These are phyloP conservation scores for Nitzschia sp. DNA, from an alignment of 108 stramenopile species.

Conservation along the genomic window DNA sequence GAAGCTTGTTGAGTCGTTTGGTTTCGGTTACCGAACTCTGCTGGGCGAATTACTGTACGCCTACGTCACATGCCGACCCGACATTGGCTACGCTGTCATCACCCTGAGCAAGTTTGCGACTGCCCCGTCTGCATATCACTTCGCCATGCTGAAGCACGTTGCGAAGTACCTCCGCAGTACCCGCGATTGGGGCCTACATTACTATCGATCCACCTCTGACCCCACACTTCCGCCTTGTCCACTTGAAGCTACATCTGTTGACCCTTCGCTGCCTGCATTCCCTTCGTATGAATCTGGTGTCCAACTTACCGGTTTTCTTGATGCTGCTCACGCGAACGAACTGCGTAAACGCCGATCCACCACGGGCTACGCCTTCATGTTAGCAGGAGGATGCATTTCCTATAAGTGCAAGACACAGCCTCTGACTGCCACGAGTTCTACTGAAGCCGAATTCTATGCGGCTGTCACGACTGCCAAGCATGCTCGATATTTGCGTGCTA, in stretches of 20 bases:
- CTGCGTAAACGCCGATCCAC: slow-evolving; percentile 34
- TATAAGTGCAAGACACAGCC: too few species aligned
- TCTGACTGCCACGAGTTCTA: too few species aligned
- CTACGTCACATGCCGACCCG: slow-evolving; percentile 28
- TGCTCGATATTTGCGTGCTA: slow-evolving; percentile 17
- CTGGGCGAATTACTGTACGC: slow-evolving; percentile 51
- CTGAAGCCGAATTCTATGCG: too few species aligned
- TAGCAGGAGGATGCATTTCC: slow-evolving; percentile 27
- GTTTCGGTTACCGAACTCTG: slow-evolving; percentile 28
- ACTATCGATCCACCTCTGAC: slow-evolving; percentile 3
- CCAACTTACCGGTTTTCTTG: slow-evolving; percentile 11
- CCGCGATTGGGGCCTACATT: not conserved
- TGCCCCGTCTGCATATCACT: slow-evolving; percentile 30
- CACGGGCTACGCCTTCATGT: slow-evolving; percentile 29
- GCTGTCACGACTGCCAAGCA: slow-evolving; percentile 24
- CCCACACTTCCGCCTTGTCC: slow-evolving; percentile 8
- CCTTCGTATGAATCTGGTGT: not conserved
- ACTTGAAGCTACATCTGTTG: not conserved
- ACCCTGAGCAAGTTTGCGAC: slow-evolving; percentile 15
- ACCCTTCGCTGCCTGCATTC: not conserved
- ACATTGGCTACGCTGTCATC: too few species aligned
- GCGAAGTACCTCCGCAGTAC: slow-evolving; percentile 23
- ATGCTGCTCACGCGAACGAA: slow-evolving; percentile 40
- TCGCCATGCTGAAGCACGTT: slow-evolving; percentile 11
- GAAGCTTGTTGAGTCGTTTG: not conserved